These are phyloP conservation scores for Coffea canephora DNA, from an alignment of 257 asterid genomes.

Conservation along the genomic window DNA sequence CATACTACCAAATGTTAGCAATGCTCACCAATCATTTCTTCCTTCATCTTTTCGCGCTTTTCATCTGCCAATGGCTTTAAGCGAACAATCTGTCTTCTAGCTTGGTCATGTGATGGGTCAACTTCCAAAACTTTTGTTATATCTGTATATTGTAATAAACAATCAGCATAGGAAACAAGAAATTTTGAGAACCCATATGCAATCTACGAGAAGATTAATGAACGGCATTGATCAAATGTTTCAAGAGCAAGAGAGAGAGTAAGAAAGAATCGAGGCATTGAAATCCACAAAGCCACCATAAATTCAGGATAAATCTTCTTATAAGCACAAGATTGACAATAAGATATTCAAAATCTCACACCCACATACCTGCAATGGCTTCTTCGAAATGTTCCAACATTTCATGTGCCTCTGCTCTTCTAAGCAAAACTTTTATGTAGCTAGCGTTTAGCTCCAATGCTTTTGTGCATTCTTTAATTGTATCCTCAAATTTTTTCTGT, in stretches of 20 bases:
- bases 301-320: background rate
- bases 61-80: conserved; percentile 92
- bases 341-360: background rate
- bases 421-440: conserved; percentile 66
- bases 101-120: conserved; percentile 79
- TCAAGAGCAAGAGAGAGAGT: background rate
- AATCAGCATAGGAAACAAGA: conserved; percentile 10
- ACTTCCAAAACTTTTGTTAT: conserved; percentile 73
- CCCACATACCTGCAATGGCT: conserved; percentile 66
- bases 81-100: conserved; percentile 68
- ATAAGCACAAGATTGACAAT: background rate
- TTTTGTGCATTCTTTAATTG: conserved; percentile 82
- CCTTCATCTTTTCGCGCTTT: conserved; percentile 96
- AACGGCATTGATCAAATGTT: background rate
- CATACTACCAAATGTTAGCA: background rate
- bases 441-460: conserved; percentile 81
- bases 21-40: conserved; percentile 92
- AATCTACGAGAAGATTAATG: background rate
- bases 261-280: background rate
- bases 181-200: conserved; percentile 4
- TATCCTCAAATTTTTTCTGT: conserved; percentile 75
- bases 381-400: conserved; percentile 86
- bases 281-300: background rate
- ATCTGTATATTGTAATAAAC: conserved; percentile 43
- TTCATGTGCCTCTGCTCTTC: conserved; percentile 94